Base-by-base conservation (phyloP, 176 grass and related monocot species). In the Avena insularis region DNA sequence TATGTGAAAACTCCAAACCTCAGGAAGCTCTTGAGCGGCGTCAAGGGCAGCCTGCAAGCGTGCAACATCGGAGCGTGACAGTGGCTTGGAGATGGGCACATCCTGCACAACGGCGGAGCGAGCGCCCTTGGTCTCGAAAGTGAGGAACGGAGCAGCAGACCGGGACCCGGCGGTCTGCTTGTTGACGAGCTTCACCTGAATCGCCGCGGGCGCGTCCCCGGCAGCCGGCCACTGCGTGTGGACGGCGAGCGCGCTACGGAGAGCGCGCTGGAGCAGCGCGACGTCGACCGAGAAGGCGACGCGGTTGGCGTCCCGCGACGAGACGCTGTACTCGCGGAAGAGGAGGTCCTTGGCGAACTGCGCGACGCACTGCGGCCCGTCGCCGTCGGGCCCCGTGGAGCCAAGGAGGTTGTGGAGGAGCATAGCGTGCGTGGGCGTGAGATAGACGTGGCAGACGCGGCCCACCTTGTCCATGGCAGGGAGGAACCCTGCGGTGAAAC, bases 91-190 rank as follows among this genome's bases (percentile, higher is more conserved):
- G 89, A 99, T 96, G 62, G 97, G 97, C 58, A 99, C 90, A 29
- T 99, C 97, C 87, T 99, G 97, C 71, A 99, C 97, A 79, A 99
- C 94, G 16, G 94, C 97, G 31, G 97, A 85, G 83, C 87, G 86
- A 27, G 89, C 16, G 63, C 97, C 97, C 82, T 99, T 99, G 71
- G 97, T 96, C 82, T 99, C 97, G 25, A 99, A 96, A 9, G 92
- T 94, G 85, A 99, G 93, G 86, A 94, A 96, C 31, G 94, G 94
- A 13, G 92, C 40, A 0, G 94, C 33, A 40, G 86, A 49, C 27
- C 87, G 92, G 12, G 94, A 92, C 5, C 92, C 92, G 0, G 86
- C 89, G 17, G 92, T 75, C 73, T 93, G 90, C 82, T 99, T 99
- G 92, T 93, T 96, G 74, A 99, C 90, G 83, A 99, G 92, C 80